Evolutionary conservation across 2,329 filamentous ascomycete genomes (phyloP).

Genomic region (Aspergillus piperis): DNA sequence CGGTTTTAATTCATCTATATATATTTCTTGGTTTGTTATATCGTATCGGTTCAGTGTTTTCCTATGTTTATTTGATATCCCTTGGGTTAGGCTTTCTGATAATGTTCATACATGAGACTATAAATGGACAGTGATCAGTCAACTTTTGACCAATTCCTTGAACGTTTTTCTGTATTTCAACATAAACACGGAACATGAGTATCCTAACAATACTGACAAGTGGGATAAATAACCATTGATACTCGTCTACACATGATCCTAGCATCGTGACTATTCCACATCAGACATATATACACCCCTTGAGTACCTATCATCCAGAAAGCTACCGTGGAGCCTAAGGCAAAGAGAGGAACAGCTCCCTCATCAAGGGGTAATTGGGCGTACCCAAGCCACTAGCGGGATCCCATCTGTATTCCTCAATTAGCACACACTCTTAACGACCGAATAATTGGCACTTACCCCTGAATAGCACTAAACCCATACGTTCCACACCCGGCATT

Average conservation of each 20-base stretch:
- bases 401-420: constrained; percentile 26
- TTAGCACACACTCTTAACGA: background rate
- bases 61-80: background rate
- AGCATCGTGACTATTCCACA: background rate
- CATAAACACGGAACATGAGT: too few species aligned
- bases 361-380: constrained; percentile 34
- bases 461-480: constrained; percentile 29
- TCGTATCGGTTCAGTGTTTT: background rate
- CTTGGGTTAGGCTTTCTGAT: background rate
- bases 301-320: background rate
- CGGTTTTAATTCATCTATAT: background rate
- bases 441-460: constrained; percentile 14
- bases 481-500: constrained; percentile 31
- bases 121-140: too few species aligned
- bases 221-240: too few species aligned
- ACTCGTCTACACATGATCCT: background rate
- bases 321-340: constrained; percentile 4
- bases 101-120: too few species aligned
- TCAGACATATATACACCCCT: background rate
- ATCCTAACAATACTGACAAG: too few species aligned
- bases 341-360: constrained; percentile 30
- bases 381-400: constrained; percentile 36
- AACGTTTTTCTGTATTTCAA: too few species aligned
- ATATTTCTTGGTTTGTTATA: too few species aligned
- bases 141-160: too few species aligned